Base-by-base conservation (phyloP, 345 rosid species). In the Eutrema japonicum region DNA sequence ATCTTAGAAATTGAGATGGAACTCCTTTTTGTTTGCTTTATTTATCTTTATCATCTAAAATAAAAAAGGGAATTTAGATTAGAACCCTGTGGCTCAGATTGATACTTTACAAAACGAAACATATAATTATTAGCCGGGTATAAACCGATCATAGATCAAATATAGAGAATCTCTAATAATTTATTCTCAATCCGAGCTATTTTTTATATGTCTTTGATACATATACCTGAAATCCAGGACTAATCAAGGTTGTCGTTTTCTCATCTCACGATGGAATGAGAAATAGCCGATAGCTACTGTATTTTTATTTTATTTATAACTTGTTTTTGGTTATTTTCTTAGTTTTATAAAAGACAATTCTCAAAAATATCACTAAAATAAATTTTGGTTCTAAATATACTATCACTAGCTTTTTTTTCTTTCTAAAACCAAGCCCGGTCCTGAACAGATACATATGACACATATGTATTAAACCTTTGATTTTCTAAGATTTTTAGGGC, bases 91-190 rank as follows among this genome's bases (percentile, higher is more conserved):
- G 73, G 68, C 67, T 74, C 54, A 58, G 47, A 74, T 49, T 74
- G 68, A 58, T 61, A 75, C 69, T 75, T 75, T 60, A 68, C 62
- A 51, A 27, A 53, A 18, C 38, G 68, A 66, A 74, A 66, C 46
- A 32, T 48, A 66, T 40, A 48, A 66, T 30, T 56, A 55, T 74
- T 57, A 45, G 58, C 36, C n/a, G n/a, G n/a, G n/a, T 74, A 51
- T 49, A 61, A 16, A 11, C 37, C 16, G n/a, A 57, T 56, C 59
- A 38, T 47, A 65, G 22, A 57, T 13, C 12, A 42, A 56, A 33
- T 18, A 18, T 42, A 43, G 27, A 36, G 55, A 63, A 63, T 53
- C 37, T 42, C 16, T 33, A 42, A 16, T 53, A 32, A 43, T 27
- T 3, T 62, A 62, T 43, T 43, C 37, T 50, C 62, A 42, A 51